These are phyloP conservation scores for Rickenella mellea DNA, from an alignment of 768 basidiomycete genomes.

Conservation along the genomic window DNA sequence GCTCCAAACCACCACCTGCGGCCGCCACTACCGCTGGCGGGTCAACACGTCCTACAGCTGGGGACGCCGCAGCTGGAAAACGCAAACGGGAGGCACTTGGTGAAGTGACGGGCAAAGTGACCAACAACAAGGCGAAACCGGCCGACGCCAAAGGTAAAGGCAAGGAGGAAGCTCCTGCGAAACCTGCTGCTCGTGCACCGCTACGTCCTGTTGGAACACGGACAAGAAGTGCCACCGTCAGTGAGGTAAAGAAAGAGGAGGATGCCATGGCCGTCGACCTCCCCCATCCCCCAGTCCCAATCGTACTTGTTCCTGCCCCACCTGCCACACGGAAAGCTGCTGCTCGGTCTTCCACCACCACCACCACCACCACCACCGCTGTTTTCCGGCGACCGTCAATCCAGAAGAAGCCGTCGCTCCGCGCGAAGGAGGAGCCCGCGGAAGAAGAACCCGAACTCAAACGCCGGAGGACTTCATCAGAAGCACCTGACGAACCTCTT, in stretches of 20 bases:
- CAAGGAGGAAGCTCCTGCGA: slow-evolving; percentile 27
- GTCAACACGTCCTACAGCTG: slow-evolving; percentile 30
- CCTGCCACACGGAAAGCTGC: slow-evolving; percentile 13
- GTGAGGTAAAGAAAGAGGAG: slow-evolving; percentile 3
- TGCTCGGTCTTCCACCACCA: slow-evolving; percentile 8
- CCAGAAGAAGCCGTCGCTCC: slow-evolving; percentile 19
- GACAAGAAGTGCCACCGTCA: not conserved
- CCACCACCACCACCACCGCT: slow-evolving; percentile 14
- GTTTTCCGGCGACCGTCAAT: slow-evolving; percentile 26
- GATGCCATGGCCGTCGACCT: not conserved
- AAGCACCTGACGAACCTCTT: slow-evolving; percentile 33
- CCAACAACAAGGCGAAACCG: slow-evolving; percentile 28
- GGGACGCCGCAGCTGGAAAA: slow-evolving; percentile 45
- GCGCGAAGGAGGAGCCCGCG: slow-evolving; percentile 38
- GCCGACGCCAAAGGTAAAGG: slow-evolving; percentile 49
- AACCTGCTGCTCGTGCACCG: slow-evolving; percentile 14
- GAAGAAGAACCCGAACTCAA: slow-evolving; percentile 57
- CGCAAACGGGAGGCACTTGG: slow-evolving; percentile 70
- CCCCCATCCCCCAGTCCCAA: slow-evolving; percentile 13
- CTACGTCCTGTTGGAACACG: not conserved
- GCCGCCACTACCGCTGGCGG: slow-evolving; percentile 23
- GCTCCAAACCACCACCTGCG: slow-evolving; percentile 47
- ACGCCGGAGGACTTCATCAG: slow-evolving; percentile 69
- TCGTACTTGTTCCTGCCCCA: slow-evolving; percentile 50
- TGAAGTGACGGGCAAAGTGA: slow-evolving; percentile 56